Evolutionary conservation across 805 yeast genomes (phyloP).

Genomic region (Tetrapisispora nanseiensis): DNA sequence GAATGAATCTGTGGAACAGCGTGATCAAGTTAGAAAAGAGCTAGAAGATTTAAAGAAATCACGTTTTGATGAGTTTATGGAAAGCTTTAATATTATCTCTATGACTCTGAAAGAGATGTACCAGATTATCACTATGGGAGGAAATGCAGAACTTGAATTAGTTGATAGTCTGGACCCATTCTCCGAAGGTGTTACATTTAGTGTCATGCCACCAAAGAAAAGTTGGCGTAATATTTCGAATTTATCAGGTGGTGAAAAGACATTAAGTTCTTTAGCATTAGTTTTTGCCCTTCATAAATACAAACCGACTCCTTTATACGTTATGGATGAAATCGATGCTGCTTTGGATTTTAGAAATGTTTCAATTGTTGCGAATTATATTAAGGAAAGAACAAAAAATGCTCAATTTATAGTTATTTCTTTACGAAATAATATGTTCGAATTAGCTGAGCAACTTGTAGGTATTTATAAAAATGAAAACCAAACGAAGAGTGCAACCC

Average conservation of each 20-base stretch:
- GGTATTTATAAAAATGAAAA: constrained; percentile 92
- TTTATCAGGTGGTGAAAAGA: constrained; percentile 95
- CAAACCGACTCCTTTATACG: constrained; percentile 94
- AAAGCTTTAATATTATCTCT: constrained; percentile 81
- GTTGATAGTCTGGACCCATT: constrained; percentile 97
- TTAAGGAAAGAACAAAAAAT: constrained; percentile 88
- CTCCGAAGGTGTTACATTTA: constrained; percentile 89
- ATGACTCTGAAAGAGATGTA: constrained; percentile 91
- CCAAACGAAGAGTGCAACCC: constrained; percentile 77
- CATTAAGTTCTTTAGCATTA: constrained; percentile 85
- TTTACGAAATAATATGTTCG: constrained; percentile 94
- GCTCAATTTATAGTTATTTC: constrained; percentile 96
- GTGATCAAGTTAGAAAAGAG: constrained; percentile 53
- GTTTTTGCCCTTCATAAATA: constrained; percentile 94
- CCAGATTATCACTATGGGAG: constrained; percentile 98
- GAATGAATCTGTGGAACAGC: constrained; percentile 51
- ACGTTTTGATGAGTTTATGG: constrained; percentile 83
- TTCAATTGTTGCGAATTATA: constrained; percentile 93
- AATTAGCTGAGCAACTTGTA: constrained; percentile 83
- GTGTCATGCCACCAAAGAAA: constrained; percentile 99
- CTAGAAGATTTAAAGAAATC: constrained; percentile 63
- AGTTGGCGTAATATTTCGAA: constrained; percentile 95
- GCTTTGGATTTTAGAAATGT: constrained; percentile 96
- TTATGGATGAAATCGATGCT: constrained; percentile 99
- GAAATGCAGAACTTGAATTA: constrained; percentile 92